Base-by-base conservation (phyloP, 331 rosid genomes). In the Cydonia oblonga region DNA sequence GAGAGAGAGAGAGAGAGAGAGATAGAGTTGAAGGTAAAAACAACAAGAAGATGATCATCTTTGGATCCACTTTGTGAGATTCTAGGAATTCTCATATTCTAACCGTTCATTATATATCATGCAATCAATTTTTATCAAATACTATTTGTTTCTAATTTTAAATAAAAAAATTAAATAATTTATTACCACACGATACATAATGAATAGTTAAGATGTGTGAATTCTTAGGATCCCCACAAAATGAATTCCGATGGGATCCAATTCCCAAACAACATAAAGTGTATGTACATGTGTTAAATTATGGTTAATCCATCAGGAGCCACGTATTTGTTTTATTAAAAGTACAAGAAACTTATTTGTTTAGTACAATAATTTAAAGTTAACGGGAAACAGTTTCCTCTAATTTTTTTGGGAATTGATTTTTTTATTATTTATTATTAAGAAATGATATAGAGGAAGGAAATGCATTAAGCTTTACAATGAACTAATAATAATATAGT, bases 121-220 rank as follows among this genome's bases (percentile, higher is more conserved):
- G 0, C 0, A 4, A 0, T 38, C 4, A 38, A 1, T 3, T 38
- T 38, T 38, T 38, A 4, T 38, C 4, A 38, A 0, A 38, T 38
- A 38, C 4, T 38, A 38, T 38, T 38, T 38, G 1, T 2, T 4
- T 38, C 9, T 9, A 38, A 38, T 38, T 35, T 38, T 38, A 38
- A 38, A 38, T 38, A 38, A 38, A 38, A 38, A 38, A 35, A 0
- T 9, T 0, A 38, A 9, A 38, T 9, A 0, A 38, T 38, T 38
- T 38, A 0, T 38, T 0, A 38, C 1, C 0, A 0, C 4, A 9
- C 0, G 0, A 38, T 38, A 38, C 4, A 38, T 0, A 0, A 35
- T 35, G 0, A 38, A 38, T 9, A 4, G 0, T 0, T 38, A 38
- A 9, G 1, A 38, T 38, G 42, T 38, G 1, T 9, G 0, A 0